Evolutionary conservation across 169 alveolate species (phyloP).

Genomic region (Eimeria acervulina): DNA sequence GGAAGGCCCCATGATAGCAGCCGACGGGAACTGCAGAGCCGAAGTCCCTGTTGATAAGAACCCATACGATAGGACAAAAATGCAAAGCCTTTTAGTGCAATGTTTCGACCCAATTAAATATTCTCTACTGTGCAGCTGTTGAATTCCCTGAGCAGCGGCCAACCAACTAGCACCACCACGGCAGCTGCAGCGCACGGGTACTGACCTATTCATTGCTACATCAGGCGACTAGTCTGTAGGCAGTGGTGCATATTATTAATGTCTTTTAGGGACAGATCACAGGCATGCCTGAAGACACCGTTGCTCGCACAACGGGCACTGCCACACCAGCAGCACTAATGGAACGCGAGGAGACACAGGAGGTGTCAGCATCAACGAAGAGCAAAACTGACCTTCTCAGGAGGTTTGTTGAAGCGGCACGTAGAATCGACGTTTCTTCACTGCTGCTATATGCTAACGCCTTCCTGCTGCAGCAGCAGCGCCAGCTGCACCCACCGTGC

Average conservation of each 20-base stretch:
- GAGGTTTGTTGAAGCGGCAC: neutral
- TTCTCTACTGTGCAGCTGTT: neutral
- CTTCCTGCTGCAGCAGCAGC: constrained; percentile 35
- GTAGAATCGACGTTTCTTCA: neutral
- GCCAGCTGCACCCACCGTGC: constrained; percentile 24
- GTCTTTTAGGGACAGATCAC: neutral
- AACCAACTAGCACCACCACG: neutral
- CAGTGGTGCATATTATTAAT: neutral
- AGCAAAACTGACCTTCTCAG: neutral
- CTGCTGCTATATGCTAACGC: neutral
- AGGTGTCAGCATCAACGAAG: neutral
- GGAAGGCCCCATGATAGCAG: neutral
- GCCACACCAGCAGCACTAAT: constrained; percentile 42
- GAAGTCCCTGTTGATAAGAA: neutral
- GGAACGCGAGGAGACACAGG: constrained; percentile 5
- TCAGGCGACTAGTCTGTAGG: neutral
- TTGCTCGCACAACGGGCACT: neutral
- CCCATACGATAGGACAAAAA: neutral
- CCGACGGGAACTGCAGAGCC: neutral
- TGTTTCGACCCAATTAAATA: neutral
- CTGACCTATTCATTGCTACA: neutral
- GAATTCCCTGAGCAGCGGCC: neutral
- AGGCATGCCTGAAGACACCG: neutral
- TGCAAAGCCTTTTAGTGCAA: neutral
- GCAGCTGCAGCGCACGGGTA: neutral